phyloP scores from a whole-genome alignment of 106 monocot genomes.

The Allium sativum region DNA sequence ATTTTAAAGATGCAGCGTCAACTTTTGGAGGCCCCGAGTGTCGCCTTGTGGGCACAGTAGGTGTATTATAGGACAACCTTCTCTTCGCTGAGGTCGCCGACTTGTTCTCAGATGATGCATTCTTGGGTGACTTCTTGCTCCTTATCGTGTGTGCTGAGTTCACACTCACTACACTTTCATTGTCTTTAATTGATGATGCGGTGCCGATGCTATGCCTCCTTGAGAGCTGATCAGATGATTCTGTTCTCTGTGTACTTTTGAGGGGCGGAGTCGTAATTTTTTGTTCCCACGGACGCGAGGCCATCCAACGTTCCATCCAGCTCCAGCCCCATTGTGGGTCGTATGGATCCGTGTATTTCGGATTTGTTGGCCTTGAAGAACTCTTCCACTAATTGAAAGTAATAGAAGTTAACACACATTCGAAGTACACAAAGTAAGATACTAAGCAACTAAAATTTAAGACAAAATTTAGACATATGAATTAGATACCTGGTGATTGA shows the following conservation, averaged over 20 bases:
- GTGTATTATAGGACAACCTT: conserved; percentile 40
- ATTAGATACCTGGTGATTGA: conserved; percentile 69
- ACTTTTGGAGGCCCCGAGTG: conserved; percentile 23
- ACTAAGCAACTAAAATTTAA: too few species aligned
- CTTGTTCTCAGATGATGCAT: background rate
- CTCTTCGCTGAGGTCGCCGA: conserved; percentile 41
- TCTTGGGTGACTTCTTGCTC: conserved; percentile 26
- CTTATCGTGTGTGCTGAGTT: background rate
- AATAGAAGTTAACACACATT: too few species aligned
- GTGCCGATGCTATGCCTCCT: conserved; percentile 50
- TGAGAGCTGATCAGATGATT: conserved; percentile 26
- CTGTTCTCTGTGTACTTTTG: background rate
- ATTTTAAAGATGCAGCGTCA: background rate
- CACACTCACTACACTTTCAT: conserved; percentile 35
- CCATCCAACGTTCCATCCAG: conserved; percentile 97
- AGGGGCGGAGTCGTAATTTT: conserved; percentile 40
- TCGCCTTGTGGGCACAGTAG: conserved; percentile 8
- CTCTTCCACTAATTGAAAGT: conserved; percentile 44
- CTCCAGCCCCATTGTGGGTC: conserved; percentile 95
- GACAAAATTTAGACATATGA: background rate
- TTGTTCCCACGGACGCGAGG: conserved; percentile 72
- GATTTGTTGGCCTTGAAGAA: conserved; percentile 37
- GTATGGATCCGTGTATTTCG: conserved; percentile 45
- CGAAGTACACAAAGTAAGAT: too few species aligned
- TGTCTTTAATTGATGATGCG: conserved; percentile 55